Percentiles rank a stretch among this genome's conserved stretches.
phyloP scores from a whole-genome alignment of 495 filamentous ascomycete genomes.

The Aspergillus bertholletiae region DNA sequence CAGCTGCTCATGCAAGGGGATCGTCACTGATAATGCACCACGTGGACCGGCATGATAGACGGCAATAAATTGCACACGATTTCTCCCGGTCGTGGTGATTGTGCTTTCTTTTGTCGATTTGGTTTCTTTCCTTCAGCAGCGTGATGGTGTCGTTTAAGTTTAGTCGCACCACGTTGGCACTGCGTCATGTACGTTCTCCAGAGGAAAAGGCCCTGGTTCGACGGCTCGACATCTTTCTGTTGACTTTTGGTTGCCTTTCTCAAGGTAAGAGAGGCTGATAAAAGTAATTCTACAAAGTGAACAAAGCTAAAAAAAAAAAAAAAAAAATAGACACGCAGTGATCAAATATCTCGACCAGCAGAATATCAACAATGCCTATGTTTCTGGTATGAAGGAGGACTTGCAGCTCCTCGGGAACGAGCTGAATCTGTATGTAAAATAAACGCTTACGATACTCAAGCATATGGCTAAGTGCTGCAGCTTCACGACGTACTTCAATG shows the following conservation, averaged over 20 bases:
- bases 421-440: conserved; percentile 22
- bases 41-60: too few species aligned
- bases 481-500: conserved; percentile 51
- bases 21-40: too few species aligned
- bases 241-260: conserved; percentile 31
- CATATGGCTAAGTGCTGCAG: conserved; percentile 6
- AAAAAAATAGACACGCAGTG: too few species aligned
- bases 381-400: conserved; percentile 34
- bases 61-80: too few species aligned
- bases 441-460: neutral
- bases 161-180: conserved; percentile 9
- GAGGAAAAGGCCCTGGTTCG: conserved; percentile 31
- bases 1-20: neutral
- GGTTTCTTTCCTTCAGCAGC: neutral
- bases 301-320: too few species aligned
- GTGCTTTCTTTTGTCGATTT: neutral
- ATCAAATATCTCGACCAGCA: conserved; percentile 8
- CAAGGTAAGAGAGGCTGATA: conserved; percentile 21
- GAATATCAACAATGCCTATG: conserved; percentile 30
- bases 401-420: conserved; percentile 38
- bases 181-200: conserved; percentile 11
- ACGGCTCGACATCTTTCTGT: conserved; percentile 26
- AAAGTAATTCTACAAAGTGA: too few species aligned
- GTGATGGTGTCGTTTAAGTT: conserved; percentile 20
- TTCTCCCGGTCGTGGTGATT: too few species aligned